Evolutionary conservation across 257 asterid genomes (phyloP).

Genomic region (Cordia subcordata): DNA sequence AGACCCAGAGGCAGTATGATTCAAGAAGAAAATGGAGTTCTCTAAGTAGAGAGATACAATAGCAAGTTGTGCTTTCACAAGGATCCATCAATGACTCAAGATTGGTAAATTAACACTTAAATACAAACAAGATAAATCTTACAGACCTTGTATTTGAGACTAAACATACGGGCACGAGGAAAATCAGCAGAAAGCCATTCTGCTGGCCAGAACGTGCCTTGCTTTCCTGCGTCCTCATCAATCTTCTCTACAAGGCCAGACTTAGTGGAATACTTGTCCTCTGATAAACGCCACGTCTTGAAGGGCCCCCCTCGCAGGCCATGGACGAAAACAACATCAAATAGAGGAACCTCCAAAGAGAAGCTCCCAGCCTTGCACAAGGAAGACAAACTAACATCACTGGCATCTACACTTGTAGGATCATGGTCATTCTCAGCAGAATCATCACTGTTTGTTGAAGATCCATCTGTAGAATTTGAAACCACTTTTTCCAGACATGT

Average conservation of each 20-base stretch:
- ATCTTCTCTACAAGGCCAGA: constrained; percentile 99
- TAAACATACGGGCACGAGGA: constrained; percentile 91
- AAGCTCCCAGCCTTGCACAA: constrained; percentile 43
- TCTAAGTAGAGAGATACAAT: too few species aligned
- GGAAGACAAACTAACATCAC: constrained; percentile 40
- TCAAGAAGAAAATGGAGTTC: not conserved
- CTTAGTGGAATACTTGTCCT: constrained; percentile 92
- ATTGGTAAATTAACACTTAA: not conserved
- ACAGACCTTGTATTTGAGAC: constrained; percentile 85
- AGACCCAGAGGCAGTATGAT: not conserved
- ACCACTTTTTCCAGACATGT: constrained; percentile 46
- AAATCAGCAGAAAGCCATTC: constrained; percentile 97
- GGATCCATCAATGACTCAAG: not conserved
- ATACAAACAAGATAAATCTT: not conserved
- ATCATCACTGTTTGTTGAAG: constrained; percentile 35
- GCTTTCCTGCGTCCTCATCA: constrained; percentile 96
- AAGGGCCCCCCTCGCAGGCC: constrained; percentile 99
- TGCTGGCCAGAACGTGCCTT: constrained; percentile 98
- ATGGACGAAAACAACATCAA: constrained; percentile 89
- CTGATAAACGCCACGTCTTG: constrained; percentile 96
- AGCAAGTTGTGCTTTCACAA: too few species aligned
- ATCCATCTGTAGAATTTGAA: constrained; percentile 24
- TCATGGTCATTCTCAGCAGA: constrained; percentile 33
- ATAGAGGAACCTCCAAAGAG: constrained; percentile 54
- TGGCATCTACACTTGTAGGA: constrained; percentile 18